phyloP scores from a whole-genome alignment of 441 rosid species.

The Corymbia calophylla region DNA sequence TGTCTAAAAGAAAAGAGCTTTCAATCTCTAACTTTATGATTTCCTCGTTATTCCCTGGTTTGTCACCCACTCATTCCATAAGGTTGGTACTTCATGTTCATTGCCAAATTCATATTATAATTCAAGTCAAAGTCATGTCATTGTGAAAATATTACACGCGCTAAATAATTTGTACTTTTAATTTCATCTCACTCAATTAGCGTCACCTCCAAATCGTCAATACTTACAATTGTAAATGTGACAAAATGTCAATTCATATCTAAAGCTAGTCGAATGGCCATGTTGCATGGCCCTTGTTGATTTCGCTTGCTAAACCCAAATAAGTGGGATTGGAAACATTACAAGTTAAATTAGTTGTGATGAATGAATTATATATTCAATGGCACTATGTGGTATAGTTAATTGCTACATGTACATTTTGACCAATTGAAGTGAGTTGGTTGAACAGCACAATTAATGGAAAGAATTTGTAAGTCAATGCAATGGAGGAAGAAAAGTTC shows the following conservation, averaged over 20 bases:
- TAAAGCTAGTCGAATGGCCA: not conserved
- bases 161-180: not conserved
- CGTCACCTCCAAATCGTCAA: not conserved
- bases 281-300: not conserved
- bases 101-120: no score
- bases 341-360: not conserved
- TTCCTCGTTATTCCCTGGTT: no score
- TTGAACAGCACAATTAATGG: not conserved
- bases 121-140: no score
- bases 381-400: not conserved
- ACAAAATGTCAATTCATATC: not conserved
- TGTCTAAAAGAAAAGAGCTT: not conserved
- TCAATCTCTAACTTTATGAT: no score
- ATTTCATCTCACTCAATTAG: not conserved
- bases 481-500: not conserved
- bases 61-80: not conserved
- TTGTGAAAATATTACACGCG: no score
- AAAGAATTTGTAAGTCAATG: not conserved
- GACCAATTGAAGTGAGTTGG: not conserved
- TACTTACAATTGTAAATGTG: not conserved
- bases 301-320: not conserved
- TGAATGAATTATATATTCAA: not conserved
- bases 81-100: no score
- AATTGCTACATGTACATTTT: not conserved
- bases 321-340: not conserved